These are phyloP conservation scores for Phytophthora palmivora DNA, from an alignment of 352 stramenopile species.

Conservation along the genomic window DNA sequence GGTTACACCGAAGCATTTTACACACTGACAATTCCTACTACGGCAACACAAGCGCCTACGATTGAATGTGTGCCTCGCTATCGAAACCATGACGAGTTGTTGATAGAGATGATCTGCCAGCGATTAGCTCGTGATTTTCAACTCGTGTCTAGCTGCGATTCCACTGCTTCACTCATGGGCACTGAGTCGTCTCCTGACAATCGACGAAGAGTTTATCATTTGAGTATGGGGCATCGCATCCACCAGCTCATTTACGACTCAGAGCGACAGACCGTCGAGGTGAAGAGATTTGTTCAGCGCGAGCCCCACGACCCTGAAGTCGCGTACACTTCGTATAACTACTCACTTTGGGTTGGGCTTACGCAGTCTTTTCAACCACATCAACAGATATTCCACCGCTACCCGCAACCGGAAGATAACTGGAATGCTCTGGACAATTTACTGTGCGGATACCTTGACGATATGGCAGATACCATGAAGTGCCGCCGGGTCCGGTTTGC, in stretches of 20 bases:
- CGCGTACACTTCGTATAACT: constrained; percentile 66
- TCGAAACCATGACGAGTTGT: constrained; percentile 67
- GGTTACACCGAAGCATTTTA: constrained; percentile 87
- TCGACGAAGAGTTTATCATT: constrained; percentile 54
- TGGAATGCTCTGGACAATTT: constrained; percentile 84
- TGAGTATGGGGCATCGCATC: constrained; percentile 86
- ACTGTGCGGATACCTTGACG: constrained; percentile 76
- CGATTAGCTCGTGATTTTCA: constrained; percentile 81
- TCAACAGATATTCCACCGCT: constrained; percentile 77
- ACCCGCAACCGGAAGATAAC: constrained; percentile 74
- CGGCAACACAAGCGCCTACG: constrained; percentile 28
- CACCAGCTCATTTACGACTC: constrained; percentile 84
- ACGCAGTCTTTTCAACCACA: constrained; percentile 76
- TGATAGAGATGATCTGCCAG: constrained; percentile 88
- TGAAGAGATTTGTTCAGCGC: constrained; percentile 78
- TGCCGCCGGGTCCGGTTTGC: constrained; percentile 77
- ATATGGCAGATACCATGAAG: constrained; percentile 78
- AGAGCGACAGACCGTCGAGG: constrained; percentile 76
- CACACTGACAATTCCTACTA: constrained; percentile 70
- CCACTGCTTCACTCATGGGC: constrained; percentile 36
- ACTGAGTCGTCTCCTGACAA: constrained; percentile 27
- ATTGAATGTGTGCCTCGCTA: constrained; percentile 65
- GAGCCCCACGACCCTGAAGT: constrained; percentile 38
- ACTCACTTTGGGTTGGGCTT: constrained; percentile 72
- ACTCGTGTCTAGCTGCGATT: constrained; percentile 59